These are phyloP conservation scores for Lithohypha guttulata DNA, from an alignment of 2,329 filamentous ascomycete species.

Conservation along the genomic window DNA sequence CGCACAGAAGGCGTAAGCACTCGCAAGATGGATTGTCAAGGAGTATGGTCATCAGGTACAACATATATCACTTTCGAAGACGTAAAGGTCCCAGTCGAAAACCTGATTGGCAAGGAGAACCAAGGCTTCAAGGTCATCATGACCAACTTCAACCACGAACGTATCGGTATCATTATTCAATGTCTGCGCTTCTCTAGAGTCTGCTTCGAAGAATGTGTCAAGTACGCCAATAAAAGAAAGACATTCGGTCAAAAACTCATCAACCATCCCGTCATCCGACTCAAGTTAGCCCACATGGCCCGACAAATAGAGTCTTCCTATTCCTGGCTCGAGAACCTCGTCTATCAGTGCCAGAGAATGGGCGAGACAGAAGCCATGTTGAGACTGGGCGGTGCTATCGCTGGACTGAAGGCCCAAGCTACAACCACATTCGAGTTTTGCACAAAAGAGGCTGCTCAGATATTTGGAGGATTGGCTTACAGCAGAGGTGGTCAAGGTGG, in stretches of 20 bases:
- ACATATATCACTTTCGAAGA: conserved; percentile 98
- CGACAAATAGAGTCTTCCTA: conserved; percentile 95
- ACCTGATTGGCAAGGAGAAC: conserved; percentile 95
- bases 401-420: conserved; percentile 82
- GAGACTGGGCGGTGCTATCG: conserved; percentile 87
- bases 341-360: conserved; percentile 91
- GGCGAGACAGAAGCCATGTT: conserved; percentile 91
- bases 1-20: conserved; percentile 81
- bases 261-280: conserved; percentile 90
- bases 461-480: conserved; percentile 91
- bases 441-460: conserved; percentile 89
- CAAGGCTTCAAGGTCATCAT: conserved; percentile 98
- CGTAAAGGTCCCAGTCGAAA: conserved; percentile 98
- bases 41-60: conserved; percentile 88
- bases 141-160: conserved; percentile 99
- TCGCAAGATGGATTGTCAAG: conserved; percentile 94
- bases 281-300: conserved; percentile 97
- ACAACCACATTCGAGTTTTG: conserved; percentile 97
- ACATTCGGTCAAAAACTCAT: conserved; percentile 96
- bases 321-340: conserved; percentile 89
- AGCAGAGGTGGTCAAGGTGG: conserved; percentile 86
- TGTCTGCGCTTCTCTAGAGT: conserved; percentile 90
- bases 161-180: conserved; percentile 97
- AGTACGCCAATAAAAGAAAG: conserved; percentile 92
- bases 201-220: conserved; percentile 92